Base-by-base conservation (phyloP, 2,329 filamentous ascomycete species). In the Verticillium zaregamsianum region DNA sequence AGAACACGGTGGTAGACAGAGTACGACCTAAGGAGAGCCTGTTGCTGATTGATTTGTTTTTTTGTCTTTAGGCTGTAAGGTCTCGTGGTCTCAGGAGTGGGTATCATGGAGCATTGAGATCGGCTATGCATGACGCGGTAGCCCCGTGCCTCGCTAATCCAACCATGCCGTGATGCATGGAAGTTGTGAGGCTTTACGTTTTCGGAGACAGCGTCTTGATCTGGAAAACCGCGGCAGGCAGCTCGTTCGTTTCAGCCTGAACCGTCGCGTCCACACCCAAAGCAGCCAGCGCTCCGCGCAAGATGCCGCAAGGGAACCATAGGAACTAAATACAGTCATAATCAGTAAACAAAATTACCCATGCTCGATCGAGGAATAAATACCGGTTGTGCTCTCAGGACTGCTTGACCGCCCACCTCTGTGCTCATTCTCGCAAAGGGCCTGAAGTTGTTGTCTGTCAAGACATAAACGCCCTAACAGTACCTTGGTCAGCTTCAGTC, bases 261-360 rank as follows among this genome's bases (percentile, higher is more conserved):
- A 99, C 94, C 1, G 90, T 96, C 11, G 93, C 93, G 69, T 89
- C 89, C 68, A 98, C 93, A 6, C 94, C 95, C 80, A 99, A 81
- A 58, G 90, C 93, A n/a, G 93, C 90, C 58, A 99, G 79, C n/a
- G 92, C 93, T 33, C 95, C 95, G 62, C 94, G 85, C 64, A 99
- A 91, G 57, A 99, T 84, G 56, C 95, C 95, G 69, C 93, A 96
- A 8, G 95, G 95, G 71, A 98, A 97, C 86, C 92, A 97, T 15
- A 99, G 82, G 74, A 96, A 97, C 90, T 96, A 33, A 4, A 20
- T n/a, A 33, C 25, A 33, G 54, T 31, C 25, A 55, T 33, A 33
- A 33, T 55, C 20, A 55, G 54, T 33, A 40, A n/a, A 32, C 49
- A 11, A 31, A 31, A 17, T 37, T 40, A 60, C 5, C 28, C 20